Evolutionary conservation across 192 early-diverging fungal genomes (phyloP).

Genomic region (Phycomyces nitens): DNA sequence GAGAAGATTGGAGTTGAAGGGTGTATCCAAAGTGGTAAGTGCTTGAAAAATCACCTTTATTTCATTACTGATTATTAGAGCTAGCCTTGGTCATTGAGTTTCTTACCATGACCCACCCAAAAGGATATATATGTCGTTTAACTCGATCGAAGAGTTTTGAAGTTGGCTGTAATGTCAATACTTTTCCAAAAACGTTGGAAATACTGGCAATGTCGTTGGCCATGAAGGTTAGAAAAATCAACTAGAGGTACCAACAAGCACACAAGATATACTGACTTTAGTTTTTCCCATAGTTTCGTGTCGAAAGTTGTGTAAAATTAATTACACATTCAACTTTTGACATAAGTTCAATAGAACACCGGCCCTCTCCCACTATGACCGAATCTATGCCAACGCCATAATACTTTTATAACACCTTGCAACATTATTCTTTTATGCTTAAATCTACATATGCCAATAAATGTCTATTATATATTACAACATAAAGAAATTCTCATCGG

Average conservation of each 20-base stretch:
- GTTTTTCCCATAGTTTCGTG: background rate
- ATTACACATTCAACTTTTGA: background rate
- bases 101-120: background rate
- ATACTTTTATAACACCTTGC: too few species aligned
- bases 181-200: constrained; percentile 1
- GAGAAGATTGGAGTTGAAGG: background rate
- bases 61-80: background rate
- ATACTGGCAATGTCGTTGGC: background rate
- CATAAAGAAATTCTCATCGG: too few species aligned
- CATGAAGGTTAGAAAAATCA: background rate
- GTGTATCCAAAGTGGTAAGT: background rate
- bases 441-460: too few species aligned
- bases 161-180: background rate
- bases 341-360: background rate
- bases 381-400: background rate
- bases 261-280: background rate
- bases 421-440: too few species aligned
- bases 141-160: background rate
- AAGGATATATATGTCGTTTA: constrained; percentile 5
- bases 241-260: background rate
- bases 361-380: background rate
- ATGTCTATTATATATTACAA: too few species aligned
- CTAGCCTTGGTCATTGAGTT: constrained; percentile 3
- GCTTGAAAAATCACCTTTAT: background rate
- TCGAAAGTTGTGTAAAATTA: background rate